A percentile compares a stretch with the other conserved stretches of the same genome.
Evolutionary conservation across 2,329 filamentous ascomycete genomes (phyloP).

Genomic region (Colletotrichum chlorophyti): DNA sequence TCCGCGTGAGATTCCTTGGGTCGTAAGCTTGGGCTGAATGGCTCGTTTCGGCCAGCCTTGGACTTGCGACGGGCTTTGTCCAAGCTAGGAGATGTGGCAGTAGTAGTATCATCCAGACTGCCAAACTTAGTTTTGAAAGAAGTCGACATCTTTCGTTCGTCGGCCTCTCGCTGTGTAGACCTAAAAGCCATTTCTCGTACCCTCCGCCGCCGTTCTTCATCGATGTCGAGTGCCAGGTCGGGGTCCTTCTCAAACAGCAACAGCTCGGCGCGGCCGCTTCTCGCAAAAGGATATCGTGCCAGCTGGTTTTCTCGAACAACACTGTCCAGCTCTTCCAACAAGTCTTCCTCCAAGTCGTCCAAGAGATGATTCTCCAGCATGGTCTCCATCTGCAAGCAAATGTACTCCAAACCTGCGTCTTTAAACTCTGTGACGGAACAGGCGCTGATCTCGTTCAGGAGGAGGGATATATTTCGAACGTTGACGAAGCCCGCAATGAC

Average conservation of each 20-base stretch:
- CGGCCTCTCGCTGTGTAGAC: constrained; percentile 64
- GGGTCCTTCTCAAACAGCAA: constrained; percentile 71
- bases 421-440: constrained; percentile 88
- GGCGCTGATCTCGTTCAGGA: constrained; percentile 86
- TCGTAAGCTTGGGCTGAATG: constrained; percentile 70
- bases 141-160: constrained; percentile 67
- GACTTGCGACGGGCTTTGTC: constrained; percentile 56
- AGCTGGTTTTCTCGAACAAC: constrained; percentile 85
- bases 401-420: constrained; percentile 85
- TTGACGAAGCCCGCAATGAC: constrained; percentile 85
- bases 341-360: constrained; percentile 82
- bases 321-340: constrained; percentile 81
- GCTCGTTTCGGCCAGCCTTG: constrained; percentile 57
- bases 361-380: constrained; percentile 91
- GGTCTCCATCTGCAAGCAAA: constrained; percentile 88
- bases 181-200: constrained; percentile 80
- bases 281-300: constrained; percentile 76
- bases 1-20: constrained; percentile 74
- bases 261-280: constrained; percentile 75
- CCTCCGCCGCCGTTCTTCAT: constrained; percentile 72
- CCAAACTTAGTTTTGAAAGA: constrained; percentile 67
- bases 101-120: constrained; percentile 68
- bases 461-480: constrained; percentile 81
- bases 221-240: constrained; percentile 67
- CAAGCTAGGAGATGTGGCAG: constrained; percentile 45